phyloP scores from a whole-genome alignment of 2,329 filamentous ascomycete species.

The Alternaria viburni region DNA sequence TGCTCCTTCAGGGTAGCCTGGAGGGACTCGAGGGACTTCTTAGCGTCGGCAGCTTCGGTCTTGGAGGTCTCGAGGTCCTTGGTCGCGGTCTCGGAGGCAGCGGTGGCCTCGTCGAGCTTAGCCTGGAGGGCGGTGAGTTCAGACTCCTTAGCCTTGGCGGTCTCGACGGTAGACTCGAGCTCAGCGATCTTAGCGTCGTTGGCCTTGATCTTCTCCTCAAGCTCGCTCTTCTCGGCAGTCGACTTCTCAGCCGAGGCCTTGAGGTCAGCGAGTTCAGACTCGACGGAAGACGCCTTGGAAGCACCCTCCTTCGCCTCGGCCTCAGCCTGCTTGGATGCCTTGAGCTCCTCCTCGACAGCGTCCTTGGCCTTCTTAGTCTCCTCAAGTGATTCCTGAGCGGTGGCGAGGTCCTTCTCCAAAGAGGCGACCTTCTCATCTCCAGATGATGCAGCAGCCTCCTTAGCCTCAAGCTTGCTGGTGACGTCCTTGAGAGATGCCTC shows the following conservation, averaged over 20 bases:
- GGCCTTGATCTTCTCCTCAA: conserved; percentile 33
- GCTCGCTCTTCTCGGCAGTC: conserved; percentile 25
- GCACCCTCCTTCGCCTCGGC: conserved; percentile 23
- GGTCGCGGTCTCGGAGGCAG: conserved; percentile 16
- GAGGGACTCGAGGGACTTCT: conserved; percentile 14
- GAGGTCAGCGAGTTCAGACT: conserved; percentile 28
- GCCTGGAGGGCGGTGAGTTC: conserved; percentile 24
- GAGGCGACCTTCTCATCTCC: conserved; percentile 33
- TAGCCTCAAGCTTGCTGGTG: conserved; percentile 26
- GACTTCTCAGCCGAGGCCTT: conserved; percentile 32
- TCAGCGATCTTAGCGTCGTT: conserved; percentile 31
- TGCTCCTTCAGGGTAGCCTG: conserved; percentile 20
- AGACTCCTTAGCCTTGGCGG: conserved; percentile 23
- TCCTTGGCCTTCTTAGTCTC: conserved; percentile 27
- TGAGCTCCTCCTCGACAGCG: conserved; percentile 29
- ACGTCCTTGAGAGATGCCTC: conserved; percentile 28
- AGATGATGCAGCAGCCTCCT: conserved; percentile 28
- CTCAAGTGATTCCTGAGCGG: conserved; percentile 29
- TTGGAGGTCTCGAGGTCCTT: conserved; percentile 27
- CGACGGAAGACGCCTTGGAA: conserved; percentile 19
- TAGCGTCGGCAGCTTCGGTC: conserved; percentile 20
- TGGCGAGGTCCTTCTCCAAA: conserved; percentile 33
- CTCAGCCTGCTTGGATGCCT: conserved; percentile 23
- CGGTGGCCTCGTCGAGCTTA: conserved; percentile 23
- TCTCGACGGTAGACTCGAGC: conserved; percentile 24